Percentiles rank a stretch among this genome's conserved stretches.
These are phyloP conservation scores for Dictyostelium brefeldianum DNA, from an alignment of 78 protist species.

Conservation along the genomic window DNA sequence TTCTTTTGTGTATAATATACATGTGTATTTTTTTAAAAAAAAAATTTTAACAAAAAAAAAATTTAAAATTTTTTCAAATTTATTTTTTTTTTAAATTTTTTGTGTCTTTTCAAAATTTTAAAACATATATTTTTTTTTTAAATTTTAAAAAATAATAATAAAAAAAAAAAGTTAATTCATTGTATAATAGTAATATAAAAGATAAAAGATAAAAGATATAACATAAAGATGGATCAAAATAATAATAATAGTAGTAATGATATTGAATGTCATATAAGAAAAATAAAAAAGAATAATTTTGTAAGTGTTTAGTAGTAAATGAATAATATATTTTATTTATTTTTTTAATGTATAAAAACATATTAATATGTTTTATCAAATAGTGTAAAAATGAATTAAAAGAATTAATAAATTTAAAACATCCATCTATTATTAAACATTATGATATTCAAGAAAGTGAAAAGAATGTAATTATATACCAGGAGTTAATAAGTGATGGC, in stretches of 20 bases:
- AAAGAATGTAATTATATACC: background rate
- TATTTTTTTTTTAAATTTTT: too few species aligned
- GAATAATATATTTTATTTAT: background rate
- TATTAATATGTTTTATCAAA: background rate
- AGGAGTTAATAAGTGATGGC: background rate
- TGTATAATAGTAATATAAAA: too few species aligned
- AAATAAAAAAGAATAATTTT: background rate
- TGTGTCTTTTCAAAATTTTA: too few species aligned
- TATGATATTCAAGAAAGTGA: slow-evolving; percentile 8
- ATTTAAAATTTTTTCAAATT: too few species aligned
- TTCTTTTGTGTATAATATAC: too few species aligned
- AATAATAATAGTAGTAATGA: background rate
- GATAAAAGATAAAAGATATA: too few species aligned
- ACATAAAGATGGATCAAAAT: too few species aligned
- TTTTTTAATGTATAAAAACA: background rate
- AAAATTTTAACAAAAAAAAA: too few species aligned
- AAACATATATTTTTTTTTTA: too few species aligned
- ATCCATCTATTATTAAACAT: background rate
- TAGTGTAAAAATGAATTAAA: background rate
- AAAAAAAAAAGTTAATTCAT: too few species aligned
- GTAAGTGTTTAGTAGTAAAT: background rate
- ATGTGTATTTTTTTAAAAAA: too few species aligned
- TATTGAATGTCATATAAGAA: background rate
- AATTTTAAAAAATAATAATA: too few species aligned
- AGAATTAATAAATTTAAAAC: background rate